These are phyloP conservation scores for Calamus simplicifolius DNA, from an alignment of 176 grass and related monocot genomes.

Conservation along the genomic window DNA sequence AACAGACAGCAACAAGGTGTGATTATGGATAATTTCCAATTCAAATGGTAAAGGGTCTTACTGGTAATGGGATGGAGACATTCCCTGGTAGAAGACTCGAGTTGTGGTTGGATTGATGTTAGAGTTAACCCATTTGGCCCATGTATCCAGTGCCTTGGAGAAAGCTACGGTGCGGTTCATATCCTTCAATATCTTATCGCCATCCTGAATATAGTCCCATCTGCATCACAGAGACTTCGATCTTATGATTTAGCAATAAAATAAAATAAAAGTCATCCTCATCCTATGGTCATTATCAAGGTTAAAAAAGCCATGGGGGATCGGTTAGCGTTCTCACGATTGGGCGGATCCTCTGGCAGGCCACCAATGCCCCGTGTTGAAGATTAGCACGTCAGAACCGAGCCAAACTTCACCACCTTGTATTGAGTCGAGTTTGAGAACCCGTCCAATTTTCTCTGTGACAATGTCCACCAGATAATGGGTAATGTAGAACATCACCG, in stretches of 20 bases:
- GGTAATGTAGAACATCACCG: constrained; percentile 59
- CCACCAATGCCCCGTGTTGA: constrained; percentile 98
- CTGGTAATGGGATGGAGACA: constrained; percentile 71
- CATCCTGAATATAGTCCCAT: constrained; percentile 74
- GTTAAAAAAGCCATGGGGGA: too few species aligned
- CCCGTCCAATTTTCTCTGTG: constrained; percentile 28
- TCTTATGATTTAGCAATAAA: too few species aligned
- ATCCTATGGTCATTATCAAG: too few species aligned
- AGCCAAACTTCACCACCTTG: constrained; percentile 34
- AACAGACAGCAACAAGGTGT: background rate
- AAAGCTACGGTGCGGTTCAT: constrained; percentile 73
- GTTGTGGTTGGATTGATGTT: constrained; percentile 34
- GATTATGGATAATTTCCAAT: background rate
- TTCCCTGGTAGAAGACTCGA: constrained; percentile 68
- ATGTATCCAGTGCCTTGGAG: constrained; percentile 53
- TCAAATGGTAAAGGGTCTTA: constrained; percentile 5
- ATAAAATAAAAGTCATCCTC: too few species aligned
- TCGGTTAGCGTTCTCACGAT: constrained; percentile 21
- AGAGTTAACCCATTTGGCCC: constrained; percentile 61
- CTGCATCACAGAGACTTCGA: constrained; percentile 16
- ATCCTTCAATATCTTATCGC: constrained; percentile 27
- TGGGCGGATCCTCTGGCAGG: constrained; percentile 34
- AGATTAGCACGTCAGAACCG: constrained; percentile 64
- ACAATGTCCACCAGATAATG: constrained; percentile 84
- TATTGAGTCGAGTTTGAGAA: constrained; percentile 69